Conservation (phyloP, 345 rosid genomes). For the Eucalyptus erythrocorys region DNA sequence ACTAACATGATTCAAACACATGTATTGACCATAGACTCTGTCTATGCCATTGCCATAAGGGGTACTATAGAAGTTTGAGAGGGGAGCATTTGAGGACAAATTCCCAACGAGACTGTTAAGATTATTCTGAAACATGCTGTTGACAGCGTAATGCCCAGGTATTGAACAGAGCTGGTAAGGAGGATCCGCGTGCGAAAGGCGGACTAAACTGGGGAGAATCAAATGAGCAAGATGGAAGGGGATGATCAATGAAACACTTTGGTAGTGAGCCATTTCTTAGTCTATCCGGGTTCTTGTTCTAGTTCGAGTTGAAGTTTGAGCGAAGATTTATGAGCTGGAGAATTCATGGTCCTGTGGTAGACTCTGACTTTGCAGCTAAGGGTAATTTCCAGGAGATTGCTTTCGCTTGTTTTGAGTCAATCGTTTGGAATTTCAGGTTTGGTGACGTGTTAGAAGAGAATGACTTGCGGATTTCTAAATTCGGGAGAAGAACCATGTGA, state of each 20-base stretch:
- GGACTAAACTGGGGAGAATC: background rate
- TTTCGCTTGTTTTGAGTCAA: background rate
- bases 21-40: constrained; percentile 12
- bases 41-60: background rate
- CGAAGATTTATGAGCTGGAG: background rate
- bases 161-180: background rate
- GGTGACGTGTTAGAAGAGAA: background rate
- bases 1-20: constrained; percentile 17
- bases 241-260: background rate
- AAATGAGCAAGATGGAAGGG: background rate
- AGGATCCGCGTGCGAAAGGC: background rate
- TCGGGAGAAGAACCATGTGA: background rate
- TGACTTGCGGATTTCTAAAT: background rate
- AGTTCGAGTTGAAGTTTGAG: background rate
- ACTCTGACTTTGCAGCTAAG: background rate
- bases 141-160: background rate
- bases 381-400: background rate
- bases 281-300: background rate
- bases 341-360: background rate
- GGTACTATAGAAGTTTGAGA: background rate
- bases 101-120: background rate
- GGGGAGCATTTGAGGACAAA: constrained; percentile 1
- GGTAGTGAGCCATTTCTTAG: background rate
- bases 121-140: background rate
- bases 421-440: background rate